A percentile compares a stretch with the other conserved stretches of the same genome.
Evolutionary conservation across 2,329 filamentous ascomycete species (phyloP).

Genomic region (Venturia carpophila): DNA sequence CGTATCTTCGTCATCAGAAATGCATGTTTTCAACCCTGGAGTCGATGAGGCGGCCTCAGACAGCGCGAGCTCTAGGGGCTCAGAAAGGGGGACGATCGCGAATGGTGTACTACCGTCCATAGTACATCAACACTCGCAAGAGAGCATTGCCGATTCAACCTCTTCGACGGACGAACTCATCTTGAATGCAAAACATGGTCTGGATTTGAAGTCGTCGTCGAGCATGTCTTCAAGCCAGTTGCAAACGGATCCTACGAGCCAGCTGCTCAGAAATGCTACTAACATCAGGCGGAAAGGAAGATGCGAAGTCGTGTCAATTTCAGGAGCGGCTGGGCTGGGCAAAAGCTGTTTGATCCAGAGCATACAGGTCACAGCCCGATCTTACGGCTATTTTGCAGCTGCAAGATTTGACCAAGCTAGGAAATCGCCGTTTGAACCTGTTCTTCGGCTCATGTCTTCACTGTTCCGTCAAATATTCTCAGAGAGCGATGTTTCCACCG

Average conservation of each 20-base stretch:
- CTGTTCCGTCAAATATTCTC: constrained; percentile 58
- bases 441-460: constrained; percentile 52
- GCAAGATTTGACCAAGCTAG: constrained; percentile 53
- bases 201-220: neutral
- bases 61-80: constrained; percentile 48
- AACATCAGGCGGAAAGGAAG: constrained; percentile 47
- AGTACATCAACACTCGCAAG: constrained; percentile 11
- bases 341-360: constrained; percentile 54
- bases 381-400: constrained; percentile 52
- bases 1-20: constrained; percentile 45
- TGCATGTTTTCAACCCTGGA: constrained; percentile 39
- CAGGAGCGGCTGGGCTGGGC: constrained; percentile 49
- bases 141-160: constrained; percentile 1
- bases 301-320: constrained; percentile 52
- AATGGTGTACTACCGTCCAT: constrained; percentile 5
- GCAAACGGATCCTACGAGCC: neutral
- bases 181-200: neutral
- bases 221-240: neutral
- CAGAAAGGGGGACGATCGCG: constrained; percentile 25
- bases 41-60: constrained; percentile 44
- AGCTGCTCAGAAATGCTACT: constrained; percentile 35
- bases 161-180: constrained; percentile 9
- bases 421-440: constrained; percentile 53
- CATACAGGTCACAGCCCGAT: constrained; percentile 49
- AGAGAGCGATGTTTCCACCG: constrained; percentile 53